A percentile compares a stretch with the other conserved stretches of the same genome.
Evolutionary conservation across 2,329 filamentous ascomycete species (phyloP).

Genomic region (Metarhizium sp.): DNA sequence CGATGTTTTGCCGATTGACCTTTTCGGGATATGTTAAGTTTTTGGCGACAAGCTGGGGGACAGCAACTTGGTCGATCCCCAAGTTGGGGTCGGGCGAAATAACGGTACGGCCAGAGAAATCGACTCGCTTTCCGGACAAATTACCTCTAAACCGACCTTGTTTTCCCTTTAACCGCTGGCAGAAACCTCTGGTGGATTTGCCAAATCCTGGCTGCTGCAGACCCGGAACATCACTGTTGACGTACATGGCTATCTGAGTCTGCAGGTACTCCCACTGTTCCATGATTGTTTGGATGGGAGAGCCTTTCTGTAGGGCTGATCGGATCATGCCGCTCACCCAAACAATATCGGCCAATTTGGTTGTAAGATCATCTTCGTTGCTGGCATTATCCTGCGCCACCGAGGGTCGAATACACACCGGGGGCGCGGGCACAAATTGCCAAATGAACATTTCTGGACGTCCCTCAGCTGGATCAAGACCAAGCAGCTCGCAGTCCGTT

Average conservation of each 20-base stretch:
- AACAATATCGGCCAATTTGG: conserved; percentile 93
- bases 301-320: conserved; percentile 72
- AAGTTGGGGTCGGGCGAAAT: conserved; percentile 96
- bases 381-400: conserved; percentile 89
- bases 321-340: conserved; percentile 84
- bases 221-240: conserved; percentile 92
- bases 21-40: conserved; percentile 93
- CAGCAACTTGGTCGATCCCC: conserved; percentile 85
- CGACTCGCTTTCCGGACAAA: conserved; percentile 93
- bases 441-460: conserved; percentile 95
- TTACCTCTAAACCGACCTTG: conserved; percentile 97
- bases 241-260: conserved; percentile 92
- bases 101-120: conserved; percentile 95
- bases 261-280: conserved; percentile 98
- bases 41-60: conserved; percentile 85
- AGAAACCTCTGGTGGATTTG: conserved; percentile 87
- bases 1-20: conserved; percentile 75
- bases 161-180: conserved; percentile 92
- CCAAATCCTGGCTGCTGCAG: conserved; percentile 81
- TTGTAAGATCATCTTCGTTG: conserved; percentile 93
- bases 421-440: conserved; percentile 91
- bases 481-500: conserved; percentile 82
- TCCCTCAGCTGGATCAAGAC: conserved; percentile 76
- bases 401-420: conserved; percentile 87
- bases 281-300: conserved; percentile 82